Evolutionary conservation across 768 basidiomycete genomes (phyloP).

Genomic region (Naganishia antarctica): DNA sequence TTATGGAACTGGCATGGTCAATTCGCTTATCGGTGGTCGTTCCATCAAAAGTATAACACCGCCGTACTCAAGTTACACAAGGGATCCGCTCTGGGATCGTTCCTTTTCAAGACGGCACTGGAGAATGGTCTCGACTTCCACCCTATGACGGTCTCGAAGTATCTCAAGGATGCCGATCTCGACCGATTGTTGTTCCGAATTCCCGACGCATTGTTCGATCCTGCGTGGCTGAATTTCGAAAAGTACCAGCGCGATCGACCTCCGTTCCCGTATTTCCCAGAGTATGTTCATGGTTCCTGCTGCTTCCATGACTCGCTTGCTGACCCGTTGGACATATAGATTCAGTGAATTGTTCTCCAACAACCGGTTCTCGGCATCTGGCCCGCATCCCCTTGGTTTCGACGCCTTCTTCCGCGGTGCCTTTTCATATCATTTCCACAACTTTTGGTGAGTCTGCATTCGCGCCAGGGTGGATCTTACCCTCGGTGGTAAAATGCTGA

Average conservation of each 20-base stretch:
- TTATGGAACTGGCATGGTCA: slow-evolving; percentile 95
- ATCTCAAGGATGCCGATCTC: slow-evolving; percentile 80
- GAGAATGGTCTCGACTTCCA: slow-evolving; percentile 92
- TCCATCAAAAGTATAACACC: slow-evolving; percentile 88
- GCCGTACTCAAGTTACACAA: slow-evolving; percentile 93
- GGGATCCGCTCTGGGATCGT: slow-evolving; percentile 81
- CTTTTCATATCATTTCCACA: slow-evolving; percentile 90
- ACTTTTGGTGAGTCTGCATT: slow-evolving; percentile 50
- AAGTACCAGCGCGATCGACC: slow-evolving; percentile 85
- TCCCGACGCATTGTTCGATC: slow-evolving; percentile 92
- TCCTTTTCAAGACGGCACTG: slow-evolving; percentile 88
- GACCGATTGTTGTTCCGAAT: slow-evolving; percentile 78
- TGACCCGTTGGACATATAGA: slow-evolving; percentile 51
- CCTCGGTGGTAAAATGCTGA: too few relatives aligned
- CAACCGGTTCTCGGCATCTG: slow-evolving; percentile 59
- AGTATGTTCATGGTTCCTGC: slow-evolving; percentile 54
- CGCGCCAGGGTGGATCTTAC: too few relatives aligned
- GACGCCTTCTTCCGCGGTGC: slow-evolving; percentile 92
- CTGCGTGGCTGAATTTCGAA: slow-evolving; percentile 94
- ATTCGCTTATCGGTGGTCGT: slow-evolving; percentile 94
- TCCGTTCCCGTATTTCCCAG: slow-evolving; percentile 86
- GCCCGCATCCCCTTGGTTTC: slow-evolving; percentile 81
- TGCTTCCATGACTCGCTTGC: not conserved
- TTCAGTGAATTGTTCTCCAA: slow-evolving; percentile 62
- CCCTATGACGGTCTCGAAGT: slow-evolving; percentile 87